Base-by-base conservation (phyloP, 306 rosid species). In the Sicyos baderoa region DNA sequence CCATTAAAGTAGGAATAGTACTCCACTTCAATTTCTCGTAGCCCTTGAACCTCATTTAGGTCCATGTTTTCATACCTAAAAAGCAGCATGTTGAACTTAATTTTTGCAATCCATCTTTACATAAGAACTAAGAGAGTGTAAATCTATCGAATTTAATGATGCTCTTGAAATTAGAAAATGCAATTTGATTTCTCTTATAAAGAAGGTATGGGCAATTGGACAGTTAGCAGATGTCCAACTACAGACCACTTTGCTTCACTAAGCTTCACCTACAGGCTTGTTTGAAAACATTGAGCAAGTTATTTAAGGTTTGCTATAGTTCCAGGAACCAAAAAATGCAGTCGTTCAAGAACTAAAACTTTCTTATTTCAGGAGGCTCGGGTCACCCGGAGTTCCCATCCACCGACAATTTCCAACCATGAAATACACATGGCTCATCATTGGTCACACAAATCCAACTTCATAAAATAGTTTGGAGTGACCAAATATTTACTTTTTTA, bases 1-100 rank as follows among this genome's bases (percentile, higher is more conserved):
- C 97, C 97, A 62, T 87, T 80, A 75, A 85, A 91, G 76, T 87
- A 91, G 6, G 95, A 89, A 88, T 84, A 87, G 78, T 62, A 73
- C 70, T 84, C 91, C 9, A 69, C 77, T 45, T 78, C 78, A 74
- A 84, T 80, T 82, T 87, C 85, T 21, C 62, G 86, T 77, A 91
- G 71, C 73, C 91, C 88, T 78, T 88, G 87, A 76, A 91, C 86
- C 77, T 84, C 87, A 78, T 79, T 76, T 52, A 91, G 84, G 64
- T 91, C 78, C 80, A 91, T 61, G 80, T 63, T 79, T 76, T 79
- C 76, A 79, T 85, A 82, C 87, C 95, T 89, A 67, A 71, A 59
- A 74, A 75, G 50, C 58, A 65, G 79, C 76, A 37, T 55, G 37
- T 67, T 29, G 19, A 72, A 78, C 73, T 48, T 40, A 40, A 17